Base-by-base conservation (phyloP, 148 eudicot genomes). In the Rhododendron henanense region DNA sequence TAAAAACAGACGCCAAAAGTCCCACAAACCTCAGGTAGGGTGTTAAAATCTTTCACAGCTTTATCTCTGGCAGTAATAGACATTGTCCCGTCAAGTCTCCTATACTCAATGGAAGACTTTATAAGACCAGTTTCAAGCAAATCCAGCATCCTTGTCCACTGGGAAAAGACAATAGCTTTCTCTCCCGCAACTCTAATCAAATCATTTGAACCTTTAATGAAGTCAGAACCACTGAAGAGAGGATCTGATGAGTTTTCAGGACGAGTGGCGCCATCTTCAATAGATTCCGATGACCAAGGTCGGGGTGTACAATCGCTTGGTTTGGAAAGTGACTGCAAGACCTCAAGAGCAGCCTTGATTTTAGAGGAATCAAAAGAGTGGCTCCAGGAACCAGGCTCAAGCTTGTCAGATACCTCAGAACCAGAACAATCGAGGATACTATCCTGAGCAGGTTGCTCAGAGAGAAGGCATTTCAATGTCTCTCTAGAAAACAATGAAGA, bases 141-240 rank as follows among this genome's bases (percentile, higher is more conserved):
- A 93, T 97, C 98, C 87, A 97, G 92, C 99, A 97, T 97, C 87
- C 96, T 87, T 13, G 98, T 95, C 99, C 99, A 97, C 92, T 97
- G 99, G 61, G 99, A 97, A 88, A 97, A 97, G 79, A 97, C 99
- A 82, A 97, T 97, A 65, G 98, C 98, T 88, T 97, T 97, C 92
- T 97, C 96, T 81, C 88, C 91, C 23, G 51, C 86, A 53, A 84
- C 88, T 41, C 90, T 82, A 84, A 63, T 80, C 10, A 85, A 82
- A 85, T 51, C 84, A 67, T 81, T 89, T 35, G 87, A 83, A 88
- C 84, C 71, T 83, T 53, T 78, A 84, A 82, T 83, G 59, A 85
- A 39, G 73, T 51, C 78, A 7, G 82, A 39, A 80, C 48, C 84
- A 25, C 15, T 47, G 3, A 71, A 48, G 87, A 86, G 80, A 82